Evolutionary conservation across 306 rosid genomes (phyloP).

Genomic region (Vigna trinervia): DNA sequence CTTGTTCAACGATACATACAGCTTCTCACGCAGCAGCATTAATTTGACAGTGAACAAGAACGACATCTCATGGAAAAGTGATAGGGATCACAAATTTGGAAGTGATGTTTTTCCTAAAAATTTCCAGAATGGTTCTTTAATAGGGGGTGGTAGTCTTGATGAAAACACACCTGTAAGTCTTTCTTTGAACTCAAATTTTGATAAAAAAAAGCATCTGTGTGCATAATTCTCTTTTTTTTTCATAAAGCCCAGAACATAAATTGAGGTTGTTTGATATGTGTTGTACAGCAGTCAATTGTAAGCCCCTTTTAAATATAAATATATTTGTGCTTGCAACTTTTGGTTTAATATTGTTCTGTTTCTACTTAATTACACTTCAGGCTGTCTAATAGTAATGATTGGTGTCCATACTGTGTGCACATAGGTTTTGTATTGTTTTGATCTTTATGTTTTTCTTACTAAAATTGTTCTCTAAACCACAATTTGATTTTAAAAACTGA

Average conservation of each 20-base stretch:
- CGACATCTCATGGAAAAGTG: slow-evolving; percentile 91
- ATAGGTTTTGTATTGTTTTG: neutral
- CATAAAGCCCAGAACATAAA: neutral
- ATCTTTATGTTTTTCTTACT: neutral
- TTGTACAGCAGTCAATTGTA: neutral
- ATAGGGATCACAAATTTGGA: slow-evolving; percentile 91
- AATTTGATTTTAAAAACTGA: neutral
- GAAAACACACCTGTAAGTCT: slow-evolving; percentile 58
- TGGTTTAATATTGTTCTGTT: neutral
- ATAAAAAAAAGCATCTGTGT: slow-evolving; percentile 18
- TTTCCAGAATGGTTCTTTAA: slow-evolving; percentile 76
- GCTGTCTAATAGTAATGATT: neutral
- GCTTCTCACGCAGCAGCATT: slow-evolving; percentile 54
- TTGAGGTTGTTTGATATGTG: slow-evolving; percentile 23
- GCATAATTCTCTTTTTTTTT: neutral
- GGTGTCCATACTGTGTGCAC: neutral
- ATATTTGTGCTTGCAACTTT: slow-evolving; percentile 8
- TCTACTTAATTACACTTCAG: slow-evolving; percentile 12
- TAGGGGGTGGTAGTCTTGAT: slow-evolving; percentile 62
- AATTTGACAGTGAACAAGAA: slow-evolving; percentile 67
- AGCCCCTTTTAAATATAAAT: neutral
- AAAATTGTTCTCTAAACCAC: neutral
- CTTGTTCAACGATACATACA: slow-evolving; percentile 90
- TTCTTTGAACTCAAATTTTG: slow-evolving; percentile 18
- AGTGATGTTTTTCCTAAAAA: slow-evolving; percentile 80